Conservation (phyloP, 1,139 yeast species). For the Wickerhamomyces sp. region DNA sequence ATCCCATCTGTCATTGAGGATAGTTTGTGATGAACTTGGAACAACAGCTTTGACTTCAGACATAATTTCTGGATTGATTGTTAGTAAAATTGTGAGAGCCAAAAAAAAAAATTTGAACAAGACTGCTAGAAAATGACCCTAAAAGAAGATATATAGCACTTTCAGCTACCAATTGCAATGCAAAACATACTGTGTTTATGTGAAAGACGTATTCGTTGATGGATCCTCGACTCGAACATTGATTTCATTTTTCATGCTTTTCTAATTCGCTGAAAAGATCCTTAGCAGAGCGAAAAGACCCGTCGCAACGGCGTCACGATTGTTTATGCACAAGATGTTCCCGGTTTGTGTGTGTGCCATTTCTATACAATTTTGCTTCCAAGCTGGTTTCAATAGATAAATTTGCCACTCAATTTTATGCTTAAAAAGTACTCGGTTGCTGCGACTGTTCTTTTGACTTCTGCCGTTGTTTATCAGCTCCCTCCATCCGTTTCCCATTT, state of each 20-base stretch:
- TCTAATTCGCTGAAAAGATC: slow-evolving; percentile 1
- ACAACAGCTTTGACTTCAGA: slow-evolving; percentile 25
- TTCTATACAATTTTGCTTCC: neutral
- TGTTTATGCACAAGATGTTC: no score
- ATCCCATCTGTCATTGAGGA: slow-evolving; percentile 92
- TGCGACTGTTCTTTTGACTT: slow-evolving; percentile 1
- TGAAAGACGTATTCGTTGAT: no score
- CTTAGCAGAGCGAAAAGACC: no score
- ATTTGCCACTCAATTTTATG: neutral
- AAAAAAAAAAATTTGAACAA: neutral
- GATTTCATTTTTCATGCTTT: neutral
- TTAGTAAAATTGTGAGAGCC: neutral
- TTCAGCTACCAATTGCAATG: neutral
- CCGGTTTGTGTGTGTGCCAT: neutral
- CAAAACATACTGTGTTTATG: neutral
- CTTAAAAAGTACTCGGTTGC: neutral
- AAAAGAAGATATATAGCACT: no score
- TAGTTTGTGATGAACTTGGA: slow-evolving; percentile 57
- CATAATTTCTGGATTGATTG: slow-evolving; percentile 17
- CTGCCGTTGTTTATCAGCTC: neutral
- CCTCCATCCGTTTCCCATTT: neutral
- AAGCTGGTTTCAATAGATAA: no score
- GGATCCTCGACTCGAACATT: neutral
- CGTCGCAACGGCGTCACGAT: neutral
- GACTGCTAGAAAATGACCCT: no score